phyloP scores from a whole-genome alignment of 2,329 filamentous ascomycete species.

The Neoarthrinium moseri region DNA sequence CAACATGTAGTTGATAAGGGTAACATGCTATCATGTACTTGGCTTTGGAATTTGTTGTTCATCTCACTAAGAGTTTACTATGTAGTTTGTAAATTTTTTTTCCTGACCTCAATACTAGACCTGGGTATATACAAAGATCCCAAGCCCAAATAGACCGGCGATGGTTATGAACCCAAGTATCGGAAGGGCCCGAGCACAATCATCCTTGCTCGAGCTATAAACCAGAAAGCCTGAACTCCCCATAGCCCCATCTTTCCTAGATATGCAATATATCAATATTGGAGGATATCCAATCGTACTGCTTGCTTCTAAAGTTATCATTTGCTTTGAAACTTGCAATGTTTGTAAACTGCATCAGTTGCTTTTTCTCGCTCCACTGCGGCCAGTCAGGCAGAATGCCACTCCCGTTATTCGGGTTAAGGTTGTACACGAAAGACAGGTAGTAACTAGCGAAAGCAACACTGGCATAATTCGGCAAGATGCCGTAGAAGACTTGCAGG shows the following conservation, averaged over 20 bases:
- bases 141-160: no score
- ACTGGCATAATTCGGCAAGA: constrained; percentile 61
- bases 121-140: no score
- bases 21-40: no score
- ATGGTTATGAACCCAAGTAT: no score
- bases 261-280: constrained; percentile 19
- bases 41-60: no score
- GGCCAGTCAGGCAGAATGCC: constrained; percentile 31
- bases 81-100: no score
- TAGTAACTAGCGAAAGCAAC: constrained; percentile 66
- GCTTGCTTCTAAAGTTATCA: constrained; percentile 36
- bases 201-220: no score
- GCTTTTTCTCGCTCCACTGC: constrained; percentile 45
- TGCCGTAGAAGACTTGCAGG: constrained; percentile 66
- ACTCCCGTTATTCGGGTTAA: constrained; percentile 64
- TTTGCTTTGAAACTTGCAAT: constrained; percentile 27
- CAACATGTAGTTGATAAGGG: no score
- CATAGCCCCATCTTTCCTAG: not conserved
- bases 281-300: constrained; percentile 17
- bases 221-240: not conserved
- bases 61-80: no score
- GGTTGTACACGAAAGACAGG: constrained; percentile 66
- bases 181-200: no score
- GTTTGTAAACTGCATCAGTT: constrained; percentile 48
- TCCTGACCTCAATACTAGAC: no score